A percentile compares a stretch with the other conserved stretches of the same genome.
Conservation (phyloP, 2,329 filamentous ascomycete genomes). For the Colletotrichum sp. region DNA sequence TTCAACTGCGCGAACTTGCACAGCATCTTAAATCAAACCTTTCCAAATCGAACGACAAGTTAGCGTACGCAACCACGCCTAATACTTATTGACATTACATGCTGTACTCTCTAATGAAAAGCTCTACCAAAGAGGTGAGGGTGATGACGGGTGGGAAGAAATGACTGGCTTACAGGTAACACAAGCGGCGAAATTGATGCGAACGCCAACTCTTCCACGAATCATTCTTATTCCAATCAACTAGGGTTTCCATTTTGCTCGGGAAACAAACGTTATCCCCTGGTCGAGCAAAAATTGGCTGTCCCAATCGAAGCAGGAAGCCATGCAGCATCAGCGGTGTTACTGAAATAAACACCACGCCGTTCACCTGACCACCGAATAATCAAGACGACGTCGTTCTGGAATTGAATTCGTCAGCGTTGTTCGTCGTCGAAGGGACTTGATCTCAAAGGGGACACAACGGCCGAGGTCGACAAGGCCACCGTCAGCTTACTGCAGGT, state of each 20-base stretch:
- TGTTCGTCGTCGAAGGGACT: neutral
- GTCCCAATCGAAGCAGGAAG: neutral
- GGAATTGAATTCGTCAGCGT: neutral
- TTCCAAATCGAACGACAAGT: neutral
- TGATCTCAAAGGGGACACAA: neutral
- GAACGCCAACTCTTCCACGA: neutral
- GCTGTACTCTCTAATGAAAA: neutral
- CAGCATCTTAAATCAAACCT: neutral
- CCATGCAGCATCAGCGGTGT: neutral
- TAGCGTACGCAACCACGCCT: neutral
- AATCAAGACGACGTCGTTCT: neutral
- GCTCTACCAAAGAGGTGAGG: neutral
- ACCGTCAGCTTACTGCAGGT: neutral
- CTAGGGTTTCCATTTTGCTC: neutral
- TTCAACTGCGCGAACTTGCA: neutral
- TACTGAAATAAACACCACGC: neutral
- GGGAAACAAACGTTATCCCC: neutral
- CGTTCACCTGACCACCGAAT: neutral
- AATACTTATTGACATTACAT: neutral
- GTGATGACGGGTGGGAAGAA: neutral
- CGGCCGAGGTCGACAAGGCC: neutral
- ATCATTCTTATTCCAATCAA: neutral
- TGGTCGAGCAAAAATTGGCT: neutral
- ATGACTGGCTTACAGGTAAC: neutral
- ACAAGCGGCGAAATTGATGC: neutral